Percentiles rank a stretch among this genome's conserved stretches.
Conservation (phyloP, 768 basidiomycete genomes). For the Lactifluus subvellereus region DNA sequence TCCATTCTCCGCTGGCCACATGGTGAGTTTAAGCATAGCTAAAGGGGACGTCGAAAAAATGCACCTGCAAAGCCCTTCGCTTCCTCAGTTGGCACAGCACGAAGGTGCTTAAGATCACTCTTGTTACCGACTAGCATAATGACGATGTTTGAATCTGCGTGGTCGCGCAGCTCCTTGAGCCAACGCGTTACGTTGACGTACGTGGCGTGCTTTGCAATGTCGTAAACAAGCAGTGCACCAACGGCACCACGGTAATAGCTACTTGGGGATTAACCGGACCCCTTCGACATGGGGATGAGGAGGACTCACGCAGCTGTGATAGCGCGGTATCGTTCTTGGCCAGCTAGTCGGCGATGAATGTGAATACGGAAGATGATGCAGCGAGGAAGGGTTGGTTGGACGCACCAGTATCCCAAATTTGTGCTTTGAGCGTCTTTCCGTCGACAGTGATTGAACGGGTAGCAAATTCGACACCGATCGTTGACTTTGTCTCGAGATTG, state of each 20-base stretch:
- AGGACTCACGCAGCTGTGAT: slow-evolving; percentile 86
- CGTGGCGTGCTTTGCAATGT: slow-evolving; percentile 90
- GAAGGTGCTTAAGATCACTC: slow-evolving; percentile 96
- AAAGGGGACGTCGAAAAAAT: slow-evolving; percentile 27
- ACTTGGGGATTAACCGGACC: neutral
- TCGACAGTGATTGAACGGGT: slow-evolving; percentile 95
- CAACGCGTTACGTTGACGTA: slow-evolving; percentile 92
- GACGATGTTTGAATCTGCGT: slow-evolving; percentile 88
- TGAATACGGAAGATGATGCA: slow-evolving; percentile 8
- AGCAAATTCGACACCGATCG: slow-evolving; percentile 98
- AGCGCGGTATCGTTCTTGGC: slow-evolving; percentile 95
- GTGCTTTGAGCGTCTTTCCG: slow-evolving; percentile 94
- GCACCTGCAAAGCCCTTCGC: slow-evolving; percentile 85
- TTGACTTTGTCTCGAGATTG: slow-evolving; percentile 98
- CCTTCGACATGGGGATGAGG: neutral
- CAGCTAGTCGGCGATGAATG: slow-evolving; percentile 47
- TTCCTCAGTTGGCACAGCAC: slow-evolving; percentile 97
- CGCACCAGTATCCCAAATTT: slow-evolving; percentile 98
- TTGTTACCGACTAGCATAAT: slow-evolving; percentile 98
- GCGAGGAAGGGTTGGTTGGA: neutral
- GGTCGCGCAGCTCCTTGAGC: slow-evolving; percentile 95
- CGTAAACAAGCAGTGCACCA: slow-evolving; percentile 88
- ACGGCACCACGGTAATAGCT: slow-evolving; percentile 98
- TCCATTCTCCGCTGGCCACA: slow-evolving; percentile 69
- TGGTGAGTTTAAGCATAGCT: neutral